phyloP scores from a whole-genome alignment of 2,329 filamentous ascomycete species.

The Fusarium verticillioides region DNA sequence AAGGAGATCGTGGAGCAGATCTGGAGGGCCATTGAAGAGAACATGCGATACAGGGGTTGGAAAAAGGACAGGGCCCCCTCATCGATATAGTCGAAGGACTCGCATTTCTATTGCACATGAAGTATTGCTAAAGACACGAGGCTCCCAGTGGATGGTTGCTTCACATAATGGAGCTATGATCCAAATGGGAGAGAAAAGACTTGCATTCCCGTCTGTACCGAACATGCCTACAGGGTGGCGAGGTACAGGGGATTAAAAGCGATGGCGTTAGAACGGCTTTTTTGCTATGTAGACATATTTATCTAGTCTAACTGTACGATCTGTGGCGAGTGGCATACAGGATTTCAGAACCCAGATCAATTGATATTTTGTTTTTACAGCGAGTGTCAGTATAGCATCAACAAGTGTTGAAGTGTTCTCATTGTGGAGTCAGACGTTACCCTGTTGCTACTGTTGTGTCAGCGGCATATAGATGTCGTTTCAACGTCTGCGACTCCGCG shows the following conservation, averaged over 20 bases:
- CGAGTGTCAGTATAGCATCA: not conserved
- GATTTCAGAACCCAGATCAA: conserved; percentile 22
- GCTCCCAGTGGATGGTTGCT: not conserved
- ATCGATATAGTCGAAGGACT: conserved; percentile 53
- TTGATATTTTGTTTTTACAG: conserved; percentile 18
- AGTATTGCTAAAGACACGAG: conserved; percentile 2
- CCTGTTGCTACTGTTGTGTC: not conserved
- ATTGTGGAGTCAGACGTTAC: not conserved
- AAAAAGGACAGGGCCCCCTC: conserved; percentile 74
- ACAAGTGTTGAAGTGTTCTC: not conserved
- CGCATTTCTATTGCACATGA: not conserved
- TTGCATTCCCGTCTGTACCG: conserved; percentile 26
- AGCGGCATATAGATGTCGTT: not conserved
- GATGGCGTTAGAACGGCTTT: conserved; percentile 47
- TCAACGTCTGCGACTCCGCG: not conserved
- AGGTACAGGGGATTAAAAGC: conserved; percentile 40
- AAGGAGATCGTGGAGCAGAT: conserved; percentile 92
- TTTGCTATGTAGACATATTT: conserved; percentile 33
- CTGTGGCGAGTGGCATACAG: conserved; percentile 8
- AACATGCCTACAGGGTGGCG: conserved; percentile 24
- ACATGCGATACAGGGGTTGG: conserved; percentile 90
- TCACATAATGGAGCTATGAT: conserved; percentile 9
- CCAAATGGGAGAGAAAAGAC: conserved; percentile 3
- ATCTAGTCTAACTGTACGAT: conserved; percentile 18
- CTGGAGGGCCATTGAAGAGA: conserved; percentile 88